Conservation (phyloP, 371 early-diverging fungal genomes). For the Batkoa obscura region DNA sequence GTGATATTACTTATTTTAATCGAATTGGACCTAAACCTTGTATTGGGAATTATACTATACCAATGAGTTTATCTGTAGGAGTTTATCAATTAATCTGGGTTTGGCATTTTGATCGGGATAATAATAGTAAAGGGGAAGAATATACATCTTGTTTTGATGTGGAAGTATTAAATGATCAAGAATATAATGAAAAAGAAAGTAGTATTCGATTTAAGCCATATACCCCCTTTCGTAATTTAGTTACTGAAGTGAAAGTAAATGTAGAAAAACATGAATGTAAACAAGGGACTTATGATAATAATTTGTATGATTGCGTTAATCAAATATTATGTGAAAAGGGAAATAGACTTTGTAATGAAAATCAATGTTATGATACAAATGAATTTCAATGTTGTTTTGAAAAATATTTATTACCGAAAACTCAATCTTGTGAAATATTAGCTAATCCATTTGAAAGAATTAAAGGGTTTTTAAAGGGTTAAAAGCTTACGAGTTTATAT, state of each 20-base stretch:
- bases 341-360: neutral
- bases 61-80: conserved; percentile 10
- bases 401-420: neutral
- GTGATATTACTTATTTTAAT: neutral
- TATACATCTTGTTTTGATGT: conserved; percentile 18
- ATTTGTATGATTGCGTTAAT: neutral
- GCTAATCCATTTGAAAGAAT: neutral
- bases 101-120: conserved; percentile 14
- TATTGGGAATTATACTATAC: conserved; percentile 11
- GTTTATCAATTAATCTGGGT: conserved; percentile 15
- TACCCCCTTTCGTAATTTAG: neutral
- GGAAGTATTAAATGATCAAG: conserved; percentile 3
- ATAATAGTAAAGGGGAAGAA: conserved; percentile 13
- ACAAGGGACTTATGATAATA: neutral
- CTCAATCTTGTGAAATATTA: neutral
- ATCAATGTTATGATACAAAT: neutral
- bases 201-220: neutral
- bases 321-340: neutral
- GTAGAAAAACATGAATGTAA: neutral
- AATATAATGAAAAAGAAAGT: neutral
- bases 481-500: too few relatives aligned
- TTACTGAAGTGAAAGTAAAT: neutral
- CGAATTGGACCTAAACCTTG: conserved; percentile 7
- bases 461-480: neutral
- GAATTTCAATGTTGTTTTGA: neutral